These are phyloP conservation scores for Cladosporium phlei DNA, from an alignment of 2,329 filamentous ascomycete genomes.

Conservation along the genomic window DNA sequence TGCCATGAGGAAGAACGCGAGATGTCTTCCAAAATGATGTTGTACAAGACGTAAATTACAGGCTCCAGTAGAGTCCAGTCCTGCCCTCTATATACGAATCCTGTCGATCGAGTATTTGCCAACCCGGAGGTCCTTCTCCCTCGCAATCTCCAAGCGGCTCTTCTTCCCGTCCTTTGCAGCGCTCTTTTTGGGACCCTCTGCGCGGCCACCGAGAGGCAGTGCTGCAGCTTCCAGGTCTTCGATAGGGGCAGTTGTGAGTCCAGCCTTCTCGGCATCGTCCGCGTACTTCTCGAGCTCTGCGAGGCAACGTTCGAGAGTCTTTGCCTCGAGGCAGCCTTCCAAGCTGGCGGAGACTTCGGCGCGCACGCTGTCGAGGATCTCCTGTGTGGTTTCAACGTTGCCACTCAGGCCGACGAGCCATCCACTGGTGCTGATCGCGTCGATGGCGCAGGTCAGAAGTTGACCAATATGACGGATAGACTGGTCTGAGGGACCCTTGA, in stretches of 20 bases:
- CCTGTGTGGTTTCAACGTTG: constrained; percentile 53
- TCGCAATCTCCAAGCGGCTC: constrained; percentile 67
- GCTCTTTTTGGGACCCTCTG: constrained; percentile 24
- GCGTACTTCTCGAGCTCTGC: constrained; percentile 61
- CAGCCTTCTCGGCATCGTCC: constrained; percentile 20
- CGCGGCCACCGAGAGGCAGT: constrained; percentile 70
- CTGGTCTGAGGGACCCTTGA: constrained; percentile 56
- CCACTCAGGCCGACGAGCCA: constrained; percentile 62
- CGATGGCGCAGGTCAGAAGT: constrained; percentile 67
- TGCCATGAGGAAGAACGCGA: no score
- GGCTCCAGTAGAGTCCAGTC: background rate
- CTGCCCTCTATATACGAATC: constrained; percentile 41
- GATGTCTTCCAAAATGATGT: no score
- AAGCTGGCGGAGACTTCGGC: constrained; percentile 66
- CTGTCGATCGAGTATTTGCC: constrained; percentile 79
- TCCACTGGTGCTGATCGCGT: constrained; percentile 68
- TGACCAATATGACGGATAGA: constrained; percentile 67
- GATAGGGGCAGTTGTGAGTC: constrained; percentile 44
- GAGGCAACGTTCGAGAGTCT: constrained; percentile 60
- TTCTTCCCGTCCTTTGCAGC: constrained; percentile 52
- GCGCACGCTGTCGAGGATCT: constrained; percentile 62
- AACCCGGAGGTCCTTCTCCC: constrained; percentile 72
- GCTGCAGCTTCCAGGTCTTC: constrained; percentile 35
- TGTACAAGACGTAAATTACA: constrained; percentile 6
- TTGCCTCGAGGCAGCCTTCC: constrained; percentile 66